phyloP scores from a whole-genome alignment of 257 asterid species.

The Nicotiana sylvestris region DNA sequence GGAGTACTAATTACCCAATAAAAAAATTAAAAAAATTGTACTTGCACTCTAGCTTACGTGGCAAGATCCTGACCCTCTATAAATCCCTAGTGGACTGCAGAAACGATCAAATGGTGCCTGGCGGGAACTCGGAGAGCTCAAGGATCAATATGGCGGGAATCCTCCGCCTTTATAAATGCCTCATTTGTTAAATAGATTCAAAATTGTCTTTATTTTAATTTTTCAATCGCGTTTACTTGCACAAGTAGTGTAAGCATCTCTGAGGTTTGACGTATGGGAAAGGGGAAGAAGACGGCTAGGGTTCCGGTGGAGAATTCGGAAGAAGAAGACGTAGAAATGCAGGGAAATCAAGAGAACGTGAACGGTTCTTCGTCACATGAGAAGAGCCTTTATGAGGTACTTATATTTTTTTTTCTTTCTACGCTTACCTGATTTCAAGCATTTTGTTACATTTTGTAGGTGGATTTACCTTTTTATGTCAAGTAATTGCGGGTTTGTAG shows the following conservation, averaged over 20 bases:
- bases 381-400: constrained; percentile 73
- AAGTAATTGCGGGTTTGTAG: neutral
- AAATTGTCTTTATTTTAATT: neutral
- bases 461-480: neutral
- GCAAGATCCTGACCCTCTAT: neutral
- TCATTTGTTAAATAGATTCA: neutral
- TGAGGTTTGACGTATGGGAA: constrained; percentile 44
- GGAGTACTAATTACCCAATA: too few species aligned
- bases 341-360: neutral
- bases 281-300: constrained; percentile 48
- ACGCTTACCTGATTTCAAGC: neutral
- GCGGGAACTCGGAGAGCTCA: constrained; percentile 8
- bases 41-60: neutral
- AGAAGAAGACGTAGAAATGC: constrained; percentile 26
- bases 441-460: neutral
- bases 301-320: constrained; percentile 43
- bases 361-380: constrained; percentile 37
- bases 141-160: constrained; percentile 20
- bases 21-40: neutral
- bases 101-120: neutral
- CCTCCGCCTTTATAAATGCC: neutral
- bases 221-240: neutral
- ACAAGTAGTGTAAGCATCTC: neutral
- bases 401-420: neutral
- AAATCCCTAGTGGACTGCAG: neutral